Conservation (phyloP, 495 filamentous ascomycete species). For the Pyrenula massariospora region DNA sequence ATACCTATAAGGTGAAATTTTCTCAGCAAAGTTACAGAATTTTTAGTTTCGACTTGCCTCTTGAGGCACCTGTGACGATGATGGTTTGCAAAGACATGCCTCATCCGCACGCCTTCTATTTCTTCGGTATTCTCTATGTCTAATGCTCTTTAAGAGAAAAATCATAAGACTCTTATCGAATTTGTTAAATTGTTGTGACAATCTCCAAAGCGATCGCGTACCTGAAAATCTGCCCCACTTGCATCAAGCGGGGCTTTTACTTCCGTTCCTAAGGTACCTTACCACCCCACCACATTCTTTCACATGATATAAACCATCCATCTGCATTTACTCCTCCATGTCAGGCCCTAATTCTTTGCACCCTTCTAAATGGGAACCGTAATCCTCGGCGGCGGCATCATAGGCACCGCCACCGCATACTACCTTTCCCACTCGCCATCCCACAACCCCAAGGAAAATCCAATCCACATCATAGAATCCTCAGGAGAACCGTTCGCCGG, state of each 20-base stretch:
- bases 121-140: not conserved
- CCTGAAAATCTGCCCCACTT: too few relatives aligned
- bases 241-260: too few relatives aligned
- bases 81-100: conserved; percentile 39
- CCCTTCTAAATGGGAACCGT: conserved; percentile 52
- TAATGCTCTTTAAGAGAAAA: conserved; percentile 1
- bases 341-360: too few relatives aligned
- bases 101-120: not conserved
- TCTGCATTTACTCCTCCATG: too few relatives aligned
- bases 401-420: conserved; percentile 67
- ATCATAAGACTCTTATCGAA: too few relatives aligned
- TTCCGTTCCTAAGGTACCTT: too few relatives aligned
- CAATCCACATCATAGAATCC: conserved; percentile 60
- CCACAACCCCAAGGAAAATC: conserved; percentile 13
- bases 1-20: conserved; percentile 46
- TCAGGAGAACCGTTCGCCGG: conserved; percentile 53
- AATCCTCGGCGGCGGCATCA: conserved; percentile 70
- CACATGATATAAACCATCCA: too few relatives aligned
- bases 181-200: too few relatives aligned
- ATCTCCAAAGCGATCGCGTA: too few relatives aligned
- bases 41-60: conserved; percentile 26
- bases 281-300: too few relatives aligned
- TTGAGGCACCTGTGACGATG: conserved; percentile 52
- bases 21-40: conserved; percentile 1
- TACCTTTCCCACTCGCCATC: conserved; percentile 44